Percentiles rank a stretch among this genome's conserved stretches.
Conservation (phyloP, 2,329 filamentous ascomycete genomes). For the Fusarium oxysporum region DNA sequence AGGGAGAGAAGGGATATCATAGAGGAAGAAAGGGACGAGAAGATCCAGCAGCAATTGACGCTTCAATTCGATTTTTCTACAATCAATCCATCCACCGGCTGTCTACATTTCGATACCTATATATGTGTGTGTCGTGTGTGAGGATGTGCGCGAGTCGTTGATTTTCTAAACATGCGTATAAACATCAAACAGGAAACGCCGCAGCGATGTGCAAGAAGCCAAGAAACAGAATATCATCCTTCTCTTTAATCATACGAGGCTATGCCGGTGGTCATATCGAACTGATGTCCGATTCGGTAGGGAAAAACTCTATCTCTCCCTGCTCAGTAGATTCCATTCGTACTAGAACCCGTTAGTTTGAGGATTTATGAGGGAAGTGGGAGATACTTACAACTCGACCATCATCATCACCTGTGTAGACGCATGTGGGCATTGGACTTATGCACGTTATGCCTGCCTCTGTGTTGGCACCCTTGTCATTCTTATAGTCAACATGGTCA, state of each 20-base stretch:
- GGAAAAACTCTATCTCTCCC: slow-evolving; percentile 63
- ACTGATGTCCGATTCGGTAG: slow-evolving; percentile 32
- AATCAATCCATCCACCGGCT: slow-evolving; percentile 10
- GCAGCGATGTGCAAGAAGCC: slow-evolving; percentile 25
- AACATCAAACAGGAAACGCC: slow-evolving; percentile 25
- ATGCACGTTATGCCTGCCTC: slow-evolving; percentile 86
- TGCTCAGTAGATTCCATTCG: slow-evolving; percentile 71
- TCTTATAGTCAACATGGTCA: slow-evolving; percentile 79
- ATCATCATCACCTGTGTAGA: slow-evolving; percentile 95
- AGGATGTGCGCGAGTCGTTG: slow-evolving; percentile 23
- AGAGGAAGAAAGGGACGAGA: slow-evolving; percentile 36
- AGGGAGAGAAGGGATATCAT: slow-evolving; percentile 33
- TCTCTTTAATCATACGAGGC: slow-evolving; percentile 21
- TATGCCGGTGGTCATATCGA: slow-evolving; percentile 28
- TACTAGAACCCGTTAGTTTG: slow-evolving; percentile 58
- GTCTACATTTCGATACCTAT: slow-evolving; percentile 28
- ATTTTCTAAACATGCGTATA: slow-evolving; percentile 35
- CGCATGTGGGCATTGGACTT: slow-evolving; percentile 80
- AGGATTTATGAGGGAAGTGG: too few relatives aligned
- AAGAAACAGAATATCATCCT: slow-evolving; percentile 12
- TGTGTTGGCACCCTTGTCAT: slow-evolving; percentile 67
- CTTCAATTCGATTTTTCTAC: slow-evolving; percentile 44
- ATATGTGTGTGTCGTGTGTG: slow-evolving; percentile 24
- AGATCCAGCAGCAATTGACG: slow-evolving; percentile 42
- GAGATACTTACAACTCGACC: slow-evolving; percentile 78